phyloP scores from a whole-genome alignment of 2,329 filamentous ascomycete species.

The Sarocladium strictum region DNA sequence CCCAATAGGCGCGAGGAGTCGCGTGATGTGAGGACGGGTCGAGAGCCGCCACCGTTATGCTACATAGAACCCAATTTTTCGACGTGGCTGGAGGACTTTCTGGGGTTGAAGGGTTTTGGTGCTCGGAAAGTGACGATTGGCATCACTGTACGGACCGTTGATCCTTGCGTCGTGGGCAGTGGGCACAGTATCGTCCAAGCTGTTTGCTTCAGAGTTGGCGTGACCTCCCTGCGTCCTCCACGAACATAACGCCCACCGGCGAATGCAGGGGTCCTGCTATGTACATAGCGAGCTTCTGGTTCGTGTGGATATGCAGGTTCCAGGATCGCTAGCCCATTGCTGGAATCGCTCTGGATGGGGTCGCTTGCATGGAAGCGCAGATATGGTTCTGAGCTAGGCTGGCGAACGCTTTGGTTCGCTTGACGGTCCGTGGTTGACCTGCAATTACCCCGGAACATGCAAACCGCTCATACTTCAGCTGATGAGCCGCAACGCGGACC shows the following conservation, averaged over 20 bases:
- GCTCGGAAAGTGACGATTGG: too few species aligned
- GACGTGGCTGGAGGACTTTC: too few species aligned
- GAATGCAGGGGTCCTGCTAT: not conserved
- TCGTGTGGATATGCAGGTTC: conserved; percentile 5
- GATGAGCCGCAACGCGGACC: not conserved
- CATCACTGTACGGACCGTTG: too few species aligned
- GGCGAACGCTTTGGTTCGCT: not conserved
- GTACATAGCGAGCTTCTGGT: not conserved
- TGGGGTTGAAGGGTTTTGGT: too few species aligned
- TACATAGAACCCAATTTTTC: too few species aligned
- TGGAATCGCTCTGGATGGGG: conserved; percentile 7
- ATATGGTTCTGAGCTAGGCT: conserved; percentile 9
- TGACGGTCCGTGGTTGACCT: not conserved
- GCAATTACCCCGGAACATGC: not conserved
- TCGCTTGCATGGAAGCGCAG: conserved; percentile 4
- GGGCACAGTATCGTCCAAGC: not conserved
- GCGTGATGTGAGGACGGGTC: not conserved
- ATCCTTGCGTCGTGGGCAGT: too few species aligned
- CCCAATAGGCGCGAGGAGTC: conserved; percentile 6
- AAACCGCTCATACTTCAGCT: not conserved
- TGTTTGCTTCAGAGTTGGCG: not conserved
- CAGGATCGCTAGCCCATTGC: conserved; percentile 1
- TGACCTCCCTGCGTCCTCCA: not conserved
- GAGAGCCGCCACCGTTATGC: not conserved
- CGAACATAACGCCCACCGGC: not conserved